Evolutionary conservation across 169 alveolate genomes (phyloP), one percentile per base, ranked within the genome.

Genomic region (Cryptosporidium viatorum): DNA sequence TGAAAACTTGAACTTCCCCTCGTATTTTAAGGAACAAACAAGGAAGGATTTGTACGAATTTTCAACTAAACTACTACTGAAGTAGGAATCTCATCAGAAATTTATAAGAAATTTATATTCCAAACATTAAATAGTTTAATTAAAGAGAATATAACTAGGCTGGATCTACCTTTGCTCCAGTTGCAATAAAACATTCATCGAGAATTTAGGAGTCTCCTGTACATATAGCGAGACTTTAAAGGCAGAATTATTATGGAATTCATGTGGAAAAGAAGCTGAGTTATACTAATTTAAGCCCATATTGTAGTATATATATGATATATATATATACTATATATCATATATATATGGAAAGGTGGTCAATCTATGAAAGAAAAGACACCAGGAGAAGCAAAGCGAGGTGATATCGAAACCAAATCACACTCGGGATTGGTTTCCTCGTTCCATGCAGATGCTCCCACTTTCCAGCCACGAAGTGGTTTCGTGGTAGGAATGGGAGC

Each of bases 361-460:
- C 71, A 29, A 80, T 80, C 29, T 59, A 80, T 80, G 89, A 80
- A 80, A 73, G 89, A 80, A 14, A 80, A 80, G 68, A 73, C 51
- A 3, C 59, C 74, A 39, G 58, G 33, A 29, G 89, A 80, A 62
- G 35, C 50, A 18, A 62, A 65, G 43, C 37, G 89, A 62, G 68
- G 51, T 48, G 89, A 80, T 31, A 55, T 45, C 29, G 89, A 80
- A 26, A 51, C 67, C 29, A 80, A 80, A 33, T 29, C 89, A 59
- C 75, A 62, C 29, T 35, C 80, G 21, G 70, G 45, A 16, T 33
- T 43, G 12, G 73, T 65, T 39, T 80, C 89, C 33, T 80, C 89
- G 29, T 80, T 80, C 65, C 89, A 80, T 65, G 89, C 89, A 23
- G 89, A 80, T 62, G 89, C 89, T 62, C 89, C 89, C 51, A 80